These are phyloP conservation scores for Gastrolobium bilobum DNA, from an alignment of 306 rosid genomes.

Conservation along the genomic window DNA sequence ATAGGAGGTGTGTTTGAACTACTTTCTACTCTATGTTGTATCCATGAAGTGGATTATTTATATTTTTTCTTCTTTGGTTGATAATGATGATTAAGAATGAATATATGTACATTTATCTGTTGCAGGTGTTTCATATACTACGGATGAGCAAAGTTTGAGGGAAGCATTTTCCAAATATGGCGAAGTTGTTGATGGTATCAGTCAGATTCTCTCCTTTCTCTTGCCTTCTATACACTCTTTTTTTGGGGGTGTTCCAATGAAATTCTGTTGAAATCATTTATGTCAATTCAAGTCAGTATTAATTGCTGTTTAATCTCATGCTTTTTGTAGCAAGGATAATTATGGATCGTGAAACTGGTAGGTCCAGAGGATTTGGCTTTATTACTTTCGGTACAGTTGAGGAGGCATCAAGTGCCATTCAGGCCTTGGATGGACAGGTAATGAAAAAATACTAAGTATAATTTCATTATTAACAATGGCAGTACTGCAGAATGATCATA, in stretches of 20 bases:
- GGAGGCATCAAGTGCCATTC: conserved; percentile 75
- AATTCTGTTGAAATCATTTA: conserved; percentile 6
- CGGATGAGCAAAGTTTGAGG: conserved; percentile 65
- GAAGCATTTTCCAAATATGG: conserved; percentile 74
- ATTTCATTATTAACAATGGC: neutral
- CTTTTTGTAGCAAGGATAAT: conserved; percentile 65
- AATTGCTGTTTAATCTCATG: conserved; percentile 5
- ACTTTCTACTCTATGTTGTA: neutral
- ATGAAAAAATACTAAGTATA: neutral
- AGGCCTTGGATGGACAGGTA: conserved; percentile 81
- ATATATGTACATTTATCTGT: conserved; percentile 19
- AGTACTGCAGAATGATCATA: neutral
- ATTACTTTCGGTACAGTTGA: conserved; percentile 60
- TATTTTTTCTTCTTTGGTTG: neutral
- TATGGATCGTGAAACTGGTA: conserved; percentile 71
- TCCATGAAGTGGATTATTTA: neutral
- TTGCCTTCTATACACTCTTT: neutral
- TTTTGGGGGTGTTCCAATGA: neutral
- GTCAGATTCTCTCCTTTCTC: neutral
- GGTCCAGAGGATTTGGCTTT: conserved; percentile 83
- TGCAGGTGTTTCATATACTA: conserved; percentile 68
- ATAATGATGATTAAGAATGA: conserved; percentile 1
- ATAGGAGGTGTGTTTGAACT: conserved; percentile 64
- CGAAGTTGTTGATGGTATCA: conserved; percentile 66
- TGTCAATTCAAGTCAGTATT: neutral